Conservation (phyloP, 1,139 yeast species). For the Pichia sp. region DNA sequence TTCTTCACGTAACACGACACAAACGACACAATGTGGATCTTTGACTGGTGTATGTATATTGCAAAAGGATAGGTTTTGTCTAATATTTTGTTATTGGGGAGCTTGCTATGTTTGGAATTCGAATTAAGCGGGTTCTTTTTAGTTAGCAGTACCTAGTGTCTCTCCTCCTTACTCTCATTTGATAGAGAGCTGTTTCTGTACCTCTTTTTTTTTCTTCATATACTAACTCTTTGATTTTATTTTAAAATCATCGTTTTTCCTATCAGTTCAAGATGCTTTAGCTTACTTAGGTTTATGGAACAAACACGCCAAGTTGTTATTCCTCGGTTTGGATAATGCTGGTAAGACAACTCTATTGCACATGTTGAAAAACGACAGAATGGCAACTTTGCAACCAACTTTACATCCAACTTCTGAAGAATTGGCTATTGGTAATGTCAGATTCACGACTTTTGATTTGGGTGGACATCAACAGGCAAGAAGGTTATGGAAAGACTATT, state of each 20-base stretch:
- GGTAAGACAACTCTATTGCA: constrained; percentile 96
- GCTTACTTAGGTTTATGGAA: constrained; percentile 95
- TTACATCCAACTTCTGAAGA: constrained; percentile 98
- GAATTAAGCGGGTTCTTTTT: too few relatives aligned
- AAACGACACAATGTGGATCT: constrained; percentile 37
- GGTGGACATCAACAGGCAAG: constrained; percentile 99
- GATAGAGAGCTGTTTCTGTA: too few relatives aligned
- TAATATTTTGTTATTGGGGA: too few relatives aligned
- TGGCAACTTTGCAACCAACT: constrained; percentile 96
- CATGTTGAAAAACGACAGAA: constrained; percentile 95
- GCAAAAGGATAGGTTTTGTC: too few relatives aligned
- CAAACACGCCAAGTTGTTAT: constrained; percentile 93
- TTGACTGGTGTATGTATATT: constrained; percentile 45
- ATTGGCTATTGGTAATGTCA: constrained; percentile 90
- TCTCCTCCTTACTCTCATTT: too few relatives aligned
- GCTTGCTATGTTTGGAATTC: too few relatives aligned
- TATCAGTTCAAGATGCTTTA: constrained; percentile 76
- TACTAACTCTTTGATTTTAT: too few relatives aligned
- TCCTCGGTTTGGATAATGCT: constrained; percentile 95
- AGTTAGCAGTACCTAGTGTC: too few relatives aligned
- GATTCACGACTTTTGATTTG: constrained; percentile 94
- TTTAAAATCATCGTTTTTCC: not conserved
- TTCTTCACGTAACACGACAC: too few relatives aligned
- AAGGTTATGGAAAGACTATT: constrained; percentile 98
- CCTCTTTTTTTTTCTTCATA: too few relatives aligned